Evolutionary conservation across 164 flowering plant genomes (phyloP).

Genomic region (Echeveria elegans): DNA sequence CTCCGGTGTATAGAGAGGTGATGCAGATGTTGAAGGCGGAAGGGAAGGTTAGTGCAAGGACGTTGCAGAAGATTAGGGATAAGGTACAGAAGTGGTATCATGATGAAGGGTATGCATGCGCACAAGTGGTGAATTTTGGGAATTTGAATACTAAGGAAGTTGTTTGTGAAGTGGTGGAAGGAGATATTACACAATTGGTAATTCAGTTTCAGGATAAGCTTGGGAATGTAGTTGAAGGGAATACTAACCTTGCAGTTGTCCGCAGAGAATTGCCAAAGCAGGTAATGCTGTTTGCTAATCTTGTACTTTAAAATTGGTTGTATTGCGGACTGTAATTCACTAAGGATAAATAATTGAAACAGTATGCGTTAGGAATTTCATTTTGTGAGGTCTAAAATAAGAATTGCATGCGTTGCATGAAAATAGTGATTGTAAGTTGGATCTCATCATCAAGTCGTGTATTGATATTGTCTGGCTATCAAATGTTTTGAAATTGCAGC

Average conservation of each 20-base stretch:
- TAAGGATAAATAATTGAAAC: not conserved
- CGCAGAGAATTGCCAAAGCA: slow-evolving; percentile 73
- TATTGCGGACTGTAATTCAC: not conserved
- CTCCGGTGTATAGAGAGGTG: slow-evolving; percentile 46
- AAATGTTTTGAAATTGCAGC: slow-evolving; percentile 37
- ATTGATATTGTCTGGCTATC: not conserved
- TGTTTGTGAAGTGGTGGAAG: slow-evolving; percentile 98
- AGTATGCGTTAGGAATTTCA: not conserved
- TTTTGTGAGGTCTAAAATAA: not conserved
- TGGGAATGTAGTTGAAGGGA: slow-evolving; percentile 89
- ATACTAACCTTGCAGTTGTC: slow-evolving; percentile 60
- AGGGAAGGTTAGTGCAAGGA: slow-evolving; percentile 75
- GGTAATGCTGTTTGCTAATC: too few species aligned
- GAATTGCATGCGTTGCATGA: not conserved
- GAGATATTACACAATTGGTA: slow-evolving; percentile 39
- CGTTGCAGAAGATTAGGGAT: slow-evolving; percentile 83
- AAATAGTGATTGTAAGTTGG: not conserved
- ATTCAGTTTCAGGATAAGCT: slow-evolving; percentile 93
- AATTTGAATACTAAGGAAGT: slow-evolving; percentile 90
- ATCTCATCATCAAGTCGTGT: not conserved
- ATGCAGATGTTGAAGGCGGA: slow-evolving; percentile 53
- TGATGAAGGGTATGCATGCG: slow-evolving; percentile 93
- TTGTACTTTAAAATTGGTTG: not conserved
- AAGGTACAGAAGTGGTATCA: slow-evolving; percentile 97
- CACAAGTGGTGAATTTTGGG: slow-evolving; percentile 94